Evolutionary conservation across 169 alveolate genomes (phyloP), one percentile per base, ranked within the genome.

Genomic region (Babesia microti): DNA sequence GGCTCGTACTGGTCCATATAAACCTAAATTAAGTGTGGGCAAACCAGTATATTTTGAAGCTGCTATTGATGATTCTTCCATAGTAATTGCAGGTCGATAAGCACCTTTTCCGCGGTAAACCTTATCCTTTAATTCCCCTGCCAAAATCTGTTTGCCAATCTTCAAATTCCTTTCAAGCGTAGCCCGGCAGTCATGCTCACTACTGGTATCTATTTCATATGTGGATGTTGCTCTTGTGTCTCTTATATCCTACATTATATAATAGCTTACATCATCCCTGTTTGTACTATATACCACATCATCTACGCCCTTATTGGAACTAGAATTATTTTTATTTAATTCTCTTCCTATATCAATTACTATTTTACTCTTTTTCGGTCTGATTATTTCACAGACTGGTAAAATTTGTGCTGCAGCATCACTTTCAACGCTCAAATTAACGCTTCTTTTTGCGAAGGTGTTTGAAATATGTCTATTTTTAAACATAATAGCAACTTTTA

Each of bases 1-100:
- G 7, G 83, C 85, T 14, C 89, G 60, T 4, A 85, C 79, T 0
- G 96, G 96, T 6, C 95, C 95, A 40, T 84, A 59, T 9, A 84
- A 55, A 1, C 73, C 73, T 12, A 42, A 51, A 19, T 36, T 36
- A 30, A 30, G 11, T 30, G 11, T n/a, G n/a, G n/a, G n/a, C n/a
- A 30, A 30, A 3, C 91, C 91, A 4, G 91, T 84, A 50, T 68
- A 73, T 34, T 84, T 84, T 26, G 76, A 60, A 15, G 81, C 79
- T 0, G 87, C 73, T 22, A 84, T 57, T 41, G 81, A 86, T 29
- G 81, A 91, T 46, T 80, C 83, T 6, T 79, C 41, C 6, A 73
- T 57, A 54, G 61, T 74, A 40, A 79, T 50, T 33, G 76, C 76
- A 6, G 72, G 84, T 24, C 69, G 69, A 52, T 84, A 68, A 6